phyloP scores from a whole-genome alignment of 2,329 filamentous ascomycete genomes.

The Lithohypha guttulata region DNA sequence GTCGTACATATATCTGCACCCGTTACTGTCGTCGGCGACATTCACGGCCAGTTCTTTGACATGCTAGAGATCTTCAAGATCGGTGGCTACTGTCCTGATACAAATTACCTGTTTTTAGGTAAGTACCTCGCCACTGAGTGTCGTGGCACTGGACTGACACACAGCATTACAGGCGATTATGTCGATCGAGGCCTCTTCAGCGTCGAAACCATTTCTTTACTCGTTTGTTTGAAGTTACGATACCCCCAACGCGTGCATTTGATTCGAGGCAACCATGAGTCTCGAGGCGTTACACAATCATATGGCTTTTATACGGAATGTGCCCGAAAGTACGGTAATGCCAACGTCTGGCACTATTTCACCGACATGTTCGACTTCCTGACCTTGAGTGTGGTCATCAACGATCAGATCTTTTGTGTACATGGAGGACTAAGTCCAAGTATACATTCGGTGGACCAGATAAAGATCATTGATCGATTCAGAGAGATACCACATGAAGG shows the following conservation, averaged over 20 bases:
- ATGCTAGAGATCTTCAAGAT: slow-evolving; percentile 99
- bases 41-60: slow-evolving; percentile 98
- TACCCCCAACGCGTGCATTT: slow-evolving; percentile 93
- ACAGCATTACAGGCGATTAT: slow-evolving; percentile 62
- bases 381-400: slow-evolving; percentile 92
- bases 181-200: slow-evolving; percentile 97
- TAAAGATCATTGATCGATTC: slow-evolving; percentile 98
- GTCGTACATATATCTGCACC: slow-evolving; percentile 94
- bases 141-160: background rate
- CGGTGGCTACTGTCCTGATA: slow-evolving; percentile 92
- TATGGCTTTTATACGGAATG: slow-evolving; percentile 99
- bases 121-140: slow-evolving; percentile 19
- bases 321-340: slow-evolving; percentile 93
- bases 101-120: slow-evolving; percentile 97
- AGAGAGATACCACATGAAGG: slow-evolving; percentile 97
- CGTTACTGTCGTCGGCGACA: slow-evolving; percentile 95
- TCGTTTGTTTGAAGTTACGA: slow-evolving; percentile 92
- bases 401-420: slow-evolving; percentile 97
- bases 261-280: slow-evolving; percentile 96
- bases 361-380: slow-evolving; percentile 99
- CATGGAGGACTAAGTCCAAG: slow-evolving; percentile 83
- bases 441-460: slow-evolving; percentile 97
- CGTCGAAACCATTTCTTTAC: slow-evolving; percentile 94
- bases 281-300: slow-evolving; percentile 91
- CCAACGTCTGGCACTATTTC: slow-evolving; percentile 98